These are phyloP conservation scores for Lactuca sativa DNA, from an alignment of 129 eudicot species.

Conservation along the genomic window DNA sequence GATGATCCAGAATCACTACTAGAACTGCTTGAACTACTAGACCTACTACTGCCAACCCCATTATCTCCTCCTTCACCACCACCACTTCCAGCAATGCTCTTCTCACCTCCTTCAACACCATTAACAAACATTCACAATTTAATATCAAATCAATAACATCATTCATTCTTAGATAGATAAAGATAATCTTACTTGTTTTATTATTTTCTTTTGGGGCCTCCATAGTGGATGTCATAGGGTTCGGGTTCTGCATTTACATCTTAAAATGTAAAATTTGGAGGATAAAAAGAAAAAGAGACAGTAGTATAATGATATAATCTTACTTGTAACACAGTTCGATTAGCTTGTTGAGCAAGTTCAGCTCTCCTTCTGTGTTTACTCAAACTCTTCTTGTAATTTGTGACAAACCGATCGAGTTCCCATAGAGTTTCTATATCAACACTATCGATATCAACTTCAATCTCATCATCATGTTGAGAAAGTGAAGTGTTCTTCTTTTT, in stretches of 20 bases:
- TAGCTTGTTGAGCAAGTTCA: constrained; percentile 69
- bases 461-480: constrained; percentile 79
- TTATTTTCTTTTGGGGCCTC: constrained; percentile 43
- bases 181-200: constrained; percentile 43
- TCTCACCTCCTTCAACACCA: constrained; percentile 41
- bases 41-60: constrained; percentile 41
- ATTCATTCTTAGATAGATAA: too few relatives aligned
- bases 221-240: constrained; percentile 26
- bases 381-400: constrained; percentile 80
- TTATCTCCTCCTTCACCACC: constrained; percentile 50
- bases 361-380: constrained; percentile 80
- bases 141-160: background rate
- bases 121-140: background rate
- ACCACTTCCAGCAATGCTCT: constrained; percentile 33
- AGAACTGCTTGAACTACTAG: constrained; percentile 97
- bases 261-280: background rate
- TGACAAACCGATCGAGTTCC: constrained; percentile 94
- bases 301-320: background rate
- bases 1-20: constrained; percentile 93
- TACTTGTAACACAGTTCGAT: constrained; percentile 38
- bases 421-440: constrained; percentile 94
- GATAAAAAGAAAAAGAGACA: background rate
- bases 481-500: constrained; percentile 67
- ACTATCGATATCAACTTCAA: constrained; percentile 90
- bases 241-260: constrained; percentile 49